Conservation (phyloP, 108 stramenopile genomes). For the Schizochytrium sp. region DNA sequence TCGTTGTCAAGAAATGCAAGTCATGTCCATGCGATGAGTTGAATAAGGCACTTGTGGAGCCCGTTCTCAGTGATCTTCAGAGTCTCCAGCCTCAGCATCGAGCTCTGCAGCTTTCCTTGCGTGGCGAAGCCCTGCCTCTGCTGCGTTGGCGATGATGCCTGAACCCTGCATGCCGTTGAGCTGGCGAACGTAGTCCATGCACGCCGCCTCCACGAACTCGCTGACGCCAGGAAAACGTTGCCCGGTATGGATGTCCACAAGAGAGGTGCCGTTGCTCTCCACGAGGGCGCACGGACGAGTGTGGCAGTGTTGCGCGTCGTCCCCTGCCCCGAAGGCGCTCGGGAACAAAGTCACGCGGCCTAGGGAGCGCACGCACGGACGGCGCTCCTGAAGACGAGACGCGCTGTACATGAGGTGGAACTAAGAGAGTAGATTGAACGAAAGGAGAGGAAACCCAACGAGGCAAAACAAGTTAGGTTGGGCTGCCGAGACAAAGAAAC, state of each 20-base stretch:
- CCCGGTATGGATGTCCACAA: background rate
- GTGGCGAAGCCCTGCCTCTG: background rate
- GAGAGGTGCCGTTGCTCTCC: background rate
- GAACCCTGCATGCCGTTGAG: background rate
- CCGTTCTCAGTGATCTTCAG: background rate
- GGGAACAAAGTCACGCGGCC: slow-evolving; percentile 50
- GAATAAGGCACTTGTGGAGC: background rate
- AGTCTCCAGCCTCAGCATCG: background rate
- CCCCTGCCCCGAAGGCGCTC: slow-evolving; percentile 43
- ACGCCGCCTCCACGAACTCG: slow-evolving; percentile 57
- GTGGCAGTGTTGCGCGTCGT: background rate
- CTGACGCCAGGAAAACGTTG: background rate
- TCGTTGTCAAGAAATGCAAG: no score
- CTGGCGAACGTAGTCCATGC: slow-evolving; percentile 14
- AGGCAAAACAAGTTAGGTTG: no score
- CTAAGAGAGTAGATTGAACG: no score
- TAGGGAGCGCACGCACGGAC: background rate
- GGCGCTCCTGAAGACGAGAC: slow-evolving; percentile 3
- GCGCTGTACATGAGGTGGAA: background rate
- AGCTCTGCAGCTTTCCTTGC: background rate
- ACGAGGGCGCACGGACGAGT: background rate
- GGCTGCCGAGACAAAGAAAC: no score
- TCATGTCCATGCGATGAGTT: background rate
- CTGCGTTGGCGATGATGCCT: background rate
- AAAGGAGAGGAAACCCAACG: no score